A percentile compares a stretch with the other conserved stretches of the same genome.
Evolutionary conservation across 768 basidiomycete species (phyloP).

Genomic region (Naematelia encephala): DNA sequence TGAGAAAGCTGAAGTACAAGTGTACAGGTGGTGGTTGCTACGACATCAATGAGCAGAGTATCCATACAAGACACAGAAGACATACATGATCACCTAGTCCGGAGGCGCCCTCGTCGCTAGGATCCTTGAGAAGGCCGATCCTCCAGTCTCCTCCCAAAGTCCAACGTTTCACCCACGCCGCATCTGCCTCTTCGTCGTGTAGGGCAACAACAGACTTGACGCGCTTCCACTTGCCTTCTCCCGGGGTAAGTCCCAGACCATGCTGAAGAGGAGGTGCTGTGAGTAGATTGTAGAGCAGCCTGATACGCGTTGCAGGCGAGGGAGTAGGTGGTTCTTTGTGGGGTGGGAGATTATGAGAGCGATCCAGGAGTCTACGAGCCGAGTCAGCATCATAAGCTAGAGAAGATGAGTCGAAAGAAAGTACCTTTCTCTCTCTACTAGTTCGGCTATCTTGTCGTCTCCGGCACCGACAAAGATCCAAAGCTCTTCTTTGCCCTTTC

Average conservation of each 20-base stretch:
- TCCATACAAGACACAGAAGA: not conserved
- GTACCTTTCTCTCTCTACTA: constrained; percentile 73
- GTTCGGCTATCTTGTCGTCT: constrained; percentile 59
- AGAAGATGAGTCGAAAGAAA: constrained; percentile 31
- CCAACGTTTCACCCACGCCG: constrained; percentile 39
- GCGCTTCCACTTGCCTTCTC: constrained; percentile 69
- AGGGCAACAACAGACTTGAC: constrained; percentile 77
- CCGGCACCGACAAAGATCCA: constrained; percentile 71
- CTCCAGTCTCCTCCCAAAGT: constrained; percentile 54
- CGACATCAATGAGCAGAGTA: not conserved
- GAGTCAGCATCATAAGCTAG: constrained; percentile 52
- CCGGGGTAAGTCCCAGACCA: constrained; percentile 76
- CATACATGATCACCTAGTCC: constrained; percentile 40
- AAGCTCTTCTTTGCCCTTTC: constrained; percentile 42
- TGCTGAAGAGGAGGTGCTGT: constrained; percentile 64
- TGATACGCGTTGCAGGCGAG: constrained; percentile 51
- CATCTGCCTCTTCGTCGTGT: constrained; percentile 63
- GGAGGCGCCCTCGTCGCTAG: constrained; percentile 20
- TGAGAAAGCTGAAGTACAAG: constrained; percentile 76
- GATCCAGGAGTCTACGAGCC: constrained; percentile 66
- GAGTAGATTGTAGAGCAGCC: constrained; percentile 41
- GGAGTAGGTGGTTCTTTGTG: constrained; percentile 57
- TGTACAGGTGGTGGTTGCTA: constrained; percentile 44
- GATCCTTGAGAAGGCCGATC: constrained; percentile 33
- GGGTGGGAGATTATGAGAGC: constrained; percentile 54